Evolutionary conservation across 441 rosid species (phyloP), one percentile per base, ranked within the genome.

Genomic region (Biscutella auriculata): DNA sequence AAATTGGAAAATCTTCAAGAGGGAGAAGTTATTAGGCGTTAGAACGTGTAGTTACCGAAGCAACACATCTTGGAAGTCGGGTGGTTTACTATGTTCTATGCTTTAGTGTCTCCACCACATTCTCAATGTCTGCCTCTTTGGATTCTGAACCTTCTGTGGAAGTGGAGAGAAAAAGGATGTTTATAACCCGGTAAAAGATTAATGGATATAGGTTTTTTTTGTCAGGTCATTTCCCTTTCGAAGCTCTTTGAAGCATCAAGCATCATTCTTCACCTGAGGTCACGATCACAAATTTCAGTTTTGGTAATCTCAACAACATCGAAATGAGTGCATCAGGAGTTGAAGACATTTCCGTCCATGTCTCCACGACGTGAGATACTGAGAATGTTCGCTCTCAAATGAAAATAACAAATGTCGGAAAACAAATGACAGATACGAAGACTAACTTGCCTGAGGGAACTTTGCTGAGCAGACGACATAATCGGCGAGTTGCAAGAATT

Each of bases 221-320:
- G n/a, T n/a, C n/a, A n/a, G n/a, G n/a, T n/a, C n/a, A n/a, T n/a
- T n/a, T n/a, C n/a, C n/a, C n/a, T 49, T 68, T 16, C 46, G 68
- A 54, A 62, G 63, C 75, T 75, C 93, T 75, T 76, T 87, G 76
- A 13, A 87, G 68, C 98, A 87, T 85, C 76, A 88, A 56, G 68
- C 91, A 83, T 69, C 95, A 96, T 56, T 80, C 79, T 71, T 74
- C 82, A 49, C 96, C 96, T 77, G 82, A 75, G 40, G 95, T 88
- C 41, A 84, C 87, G 52, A 87, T 79, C 57, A 78, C 84, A 49
- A 82, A 84, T 73, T 77, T 80, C 55, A 84, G 41, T 45, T 79
- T 82, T 8, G 93, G 95, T 71, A 91, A 67, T 59, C 68, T 73
- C 63, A 82, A 62, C 74, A 83, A 77, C 83, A 87, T 74, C 60